Base-by-base conservation (phyloP, 2,329 filamentous ascomycete genomes). In the Ophiostoma montium region DNA sequence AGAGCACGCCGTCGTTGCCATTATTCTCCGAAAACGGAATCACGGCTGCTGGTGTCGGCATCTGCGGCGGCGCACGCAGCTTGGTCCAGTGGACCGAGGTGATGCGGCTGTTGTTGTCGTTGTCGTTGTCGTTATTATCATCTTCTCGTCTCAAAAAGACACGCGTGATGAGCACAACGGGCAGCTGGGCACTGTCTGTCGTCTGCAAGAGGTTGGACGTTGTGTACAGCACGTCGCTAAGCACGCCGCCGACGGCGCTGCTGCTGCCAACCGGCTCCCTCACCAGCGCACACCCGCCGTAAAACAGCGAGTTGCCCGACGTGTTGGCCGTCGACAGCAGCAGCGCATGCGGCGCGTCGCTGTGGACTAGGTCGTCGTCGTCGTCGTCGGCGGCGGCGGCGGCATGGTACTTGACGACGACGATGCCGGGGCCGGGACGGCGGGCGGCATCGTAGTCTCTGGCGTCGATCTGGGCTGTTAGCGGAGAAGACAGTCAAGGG, bases 1-100 rank as follows among this genome's bases (percentile, higher is more conserved):
- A 60, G 4, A 60, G 51, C 5, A 58, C 48, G 35, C 55, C 57
- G 18, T 10, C 53, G 82, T 18, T 9, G 23, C 16, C 15, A 23
- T 32, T 5, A 16, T 16, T 13, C 53, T 77, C 71, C 54, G 78
- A 72, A 5, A 73, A 72, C 54, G 78, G 73, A 5, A 73, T 55
- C 15, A 74, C 75, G 21, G 84, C 84, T 58, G 90, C 86, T 2
- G 70, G 70, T 66, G 71, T 70, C 11, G 66, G 56, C 58, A 74
- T 69, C 11, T 53, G 59, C 0, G 61, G 50, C 0, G 70, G 70
- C 0, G 70, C 62, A 0, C 67, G 62, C 3, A 70, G 58, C 50
- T 70, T 70, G 46, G 58, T 54, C 67, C 67, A 70, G 23, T 63
- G 60, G 1, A 64, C 59, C 1, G 60, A 56, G 1, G 57, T 48